Base-by-base conservation (phyloP, 2,329 filamentous ascomycete genomes). In the Samsoniella hepiali region DNA sequence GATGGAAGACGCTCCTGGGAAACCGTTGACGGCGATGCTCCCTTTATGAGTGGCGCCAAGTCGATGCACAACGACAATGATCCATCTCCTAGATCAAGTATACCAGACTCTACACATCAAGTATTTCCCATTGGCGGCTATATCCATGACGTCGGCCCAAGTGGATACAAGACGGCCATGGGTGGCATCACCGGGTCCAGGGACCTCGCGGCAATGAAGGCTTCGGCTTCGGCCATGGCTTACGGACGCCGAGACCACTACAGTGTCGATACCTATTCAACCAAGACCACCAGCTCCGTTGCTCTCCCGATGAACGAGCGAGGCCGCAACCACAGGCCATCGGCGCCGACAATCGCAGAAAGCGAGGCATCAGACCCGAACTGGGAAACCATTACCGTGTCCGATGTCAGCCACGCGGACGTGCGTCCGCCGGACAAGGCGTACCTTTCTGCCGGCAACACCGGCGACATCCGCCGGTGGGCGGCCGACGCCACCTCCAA, bases 231-330 rank as follows among this genome's bases (percentile, higher is more conserved):
- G 13, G 15, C 60, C 27, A 40, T 27, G 42, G 22, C 22, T 22
- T 42, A 38, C 3, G 64, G 67, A 53, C 66, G 63, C 27, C 65
- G 65, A 42, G 62, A 65, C 3, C 62, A 68, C 3, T 65, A 68
- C 22, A 68, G 69, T 40, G 66, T 68, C 8, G 72, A 65, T 6
- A 63, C 68, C 6, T 70, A 69, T 31, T 75, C 75, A 0, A 72
- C 69, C 10, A 70, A 69, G 3, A 75, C 72, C 17, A 71, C 71
- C 6, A 76, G 75, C 64, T 76, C 75, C 5, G 69, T 71, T 8
- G 75, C 70, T 1, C 70, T 77, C 27, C 72, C 73, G 22, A 51
- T 51, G 13, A 62, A 63, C 22, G 59, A 62, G 49, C 53, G 54
- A 10, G 42, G 53, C 36, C 42, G 51, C 11, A 61, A 53, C 50